Percentiles rank a stretch among this genome's conserved stretches.
phyloP scores from a whole-genome alignment of 345 rosid genomes.

The Bretschneidera sinensis region DNA sequence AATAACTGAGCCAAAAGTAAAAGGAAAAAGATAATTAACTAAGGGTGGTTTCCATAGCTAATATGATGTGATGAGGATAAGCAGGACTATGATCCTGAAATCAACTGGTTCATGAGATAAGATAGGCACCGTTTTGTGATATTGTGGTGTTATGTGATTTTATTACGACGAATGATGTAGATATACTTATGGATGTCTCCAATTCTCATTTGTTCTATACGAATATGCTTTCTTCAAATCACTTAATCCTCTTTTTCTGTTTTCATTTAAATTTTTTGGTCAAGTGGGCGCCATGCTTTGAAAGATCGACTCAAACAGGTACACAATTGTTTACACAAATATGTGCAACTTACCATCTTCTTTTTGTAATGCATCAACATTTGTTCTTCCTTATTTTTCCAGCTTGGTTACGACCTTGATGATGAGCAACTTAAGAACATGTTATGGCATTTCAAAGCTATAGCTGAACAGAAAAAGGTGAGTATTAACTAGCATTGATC shows the following conservation, averaged over 20 bases:
- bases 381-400: slow-evolving; percentile 21
- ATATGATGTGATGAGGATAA: too few relatives aligned
- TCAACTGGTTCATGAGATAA: too few relatives aligned
- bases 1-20: too few relatives aligned
- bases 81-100: too few relatives aligned
- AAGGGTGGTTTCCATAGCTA: too few relatives aligned
- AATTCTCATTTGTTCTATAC: not conserved
- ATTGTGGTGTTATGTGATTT: not conserved
- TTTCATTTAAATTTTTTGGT: slow-evolving; percentile 17
- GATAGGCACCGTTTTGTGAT: not conserved
- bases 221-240: not conserved
- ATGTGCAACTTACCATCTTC: not conserved
- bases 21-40: too few relatives aligned
- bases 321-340: slow-evolving; percentile 3
- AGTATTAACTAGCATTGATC: too few relatives aligned
- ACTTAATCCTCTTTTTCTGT: slow-evolving; percentile 1
- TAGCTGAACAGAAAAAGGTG: slow-evolving; percentile 93
- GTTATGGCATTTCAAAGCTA: slow-evolving; percentile 87
- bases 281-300: slow-evolving; percentile 93
- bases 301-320: slow-evolving; percentile 77
- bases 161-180: not conserved
- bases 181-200: not conserved
- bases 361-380: slow-evolving; percentile 7
- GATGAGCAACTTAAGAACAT: slow-evolving; percentile 63
- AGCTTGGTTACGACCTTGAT: slow-evolving; percentile 85